Evolutionary conservation across 345 rosid species (phyloP).

Genomic region (Arabis alpina): DNA sequence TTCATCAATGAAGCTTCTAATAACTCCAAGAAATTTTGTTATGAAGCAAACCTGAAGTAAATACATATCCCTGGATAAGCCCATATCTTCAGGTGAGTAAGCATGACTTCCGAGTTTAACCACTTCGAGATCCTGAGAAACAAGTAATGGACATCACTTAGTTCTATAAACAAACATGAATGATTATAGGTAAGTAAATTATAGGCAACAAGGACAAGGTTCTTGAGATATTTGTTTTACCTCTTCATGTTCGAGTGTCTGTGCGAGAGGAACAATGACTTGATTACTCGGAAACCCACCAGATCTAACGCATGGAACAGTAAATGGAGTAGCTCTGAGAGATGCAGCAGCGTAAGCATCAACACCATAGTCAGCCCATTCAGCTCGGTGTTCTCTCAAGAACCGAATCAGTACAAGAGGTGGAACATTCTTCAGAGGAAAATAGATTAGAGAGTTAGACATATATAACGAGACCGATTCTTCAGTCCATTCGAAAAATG

Average conservation of each 20-base stretch:
- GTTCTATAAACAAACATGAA: neutral
- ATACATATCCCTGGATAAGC: conserved; percentile 87
- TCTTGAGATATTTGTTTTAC: conserved; percentile 40
- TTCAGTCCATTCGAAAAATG: neutral
- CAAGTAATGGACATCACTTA: neutral
- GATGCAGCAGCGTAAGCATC: conserved; percentile 85
- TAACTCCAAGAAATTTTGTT: neutral
- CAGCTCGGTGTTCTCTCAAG: conserved; percentile 94
- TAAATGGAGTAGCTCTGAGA: conserved; percentile 76
- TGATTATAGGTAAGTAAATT: neutral
- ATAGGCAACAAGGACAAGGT: neutral
- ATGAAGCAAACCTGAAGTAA: conserved; percentile 67
- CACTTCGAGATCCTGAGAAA: conserved; percentile 79
- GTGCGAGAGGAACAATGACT: conserved; percentile 91
- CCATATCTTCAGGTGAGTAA: conserved; percentile 81
- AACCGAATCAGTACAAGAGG: conserved; percentile 88
- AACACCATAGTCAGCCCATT: conserved; percentile 96
- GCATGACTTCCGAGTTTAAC: conserved; percentile 92
- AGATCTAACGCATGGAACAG: conserved; percentile 78
- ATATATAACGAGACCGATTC: neutral
- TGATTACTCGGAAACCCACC: conserved; percentile 91
- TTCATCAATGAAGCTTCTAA: conserved; percentile 1
- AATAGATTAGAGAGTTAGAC: conserved; percentile 20
- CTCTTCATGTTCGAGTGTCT: conserved; percentile 94
- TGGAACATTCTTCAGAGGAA: conserved; percentile 73